These are phyloP conservation scores for Cucumis melo DNA, from an alignment of 306 rosid species.

Conservation along the genomic window DNA sequence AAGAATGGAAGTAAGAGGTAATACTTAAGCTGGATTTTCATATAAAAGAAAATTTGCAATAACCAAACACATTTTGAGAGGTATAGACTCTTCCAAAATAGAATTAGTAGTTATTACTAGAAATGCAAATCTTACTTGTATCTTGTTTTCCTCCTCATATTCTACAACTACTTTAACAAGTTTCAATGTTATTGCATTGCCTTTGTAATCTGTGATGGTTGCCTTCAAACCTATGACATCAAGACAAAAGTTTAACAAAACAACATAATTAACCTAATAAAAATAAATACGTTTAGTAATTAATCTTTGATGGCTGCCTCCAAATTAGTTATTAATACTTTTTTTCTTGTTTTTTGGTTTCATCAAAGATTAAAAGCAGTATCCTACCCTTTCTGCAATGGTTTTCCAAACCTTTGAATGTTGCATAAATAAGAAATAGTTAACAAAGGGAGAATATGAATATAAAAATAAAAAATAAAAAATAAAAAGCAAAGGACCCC, in stretches of 20 bases:
- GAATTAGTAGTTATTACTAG: no score
- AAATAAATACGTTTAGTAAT: no score
- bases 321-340: no score
- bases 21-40: not conserved
- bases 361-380: no score
- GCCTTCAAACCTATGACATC: slow-evolving; percentile 55
- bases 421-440: no score
- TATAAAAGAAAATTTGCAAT: not conserved
- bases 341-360: no score
- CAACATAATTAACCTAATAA: not conserved
- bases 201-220: slow-evolving; percentile 39
- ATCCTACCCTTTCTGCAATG: no score
- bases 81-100: not conserved
- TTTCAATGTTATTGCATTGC: slow-evolving; percentile 18
- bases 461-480: no score
- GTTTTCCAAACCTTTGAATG: no score
- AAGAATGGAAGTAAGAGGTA: not conserved
- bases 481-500: no score
- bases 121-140: slow-evolving; percentile 34
- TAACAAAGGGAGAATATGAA: no score
- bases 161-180: slow-evolving; percentile 38
- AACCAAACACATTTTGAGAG: not conserved
- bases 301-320: no score
- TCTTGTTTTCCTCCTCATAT: slow-evolving; percentile 38
- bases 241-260: not conserved